Evolutionary conservation across 202 grass and related monocot species (phyloP), one percentile per base, ranked within the genome.

Genomic region (Brachypodium distachyon): DNA sequence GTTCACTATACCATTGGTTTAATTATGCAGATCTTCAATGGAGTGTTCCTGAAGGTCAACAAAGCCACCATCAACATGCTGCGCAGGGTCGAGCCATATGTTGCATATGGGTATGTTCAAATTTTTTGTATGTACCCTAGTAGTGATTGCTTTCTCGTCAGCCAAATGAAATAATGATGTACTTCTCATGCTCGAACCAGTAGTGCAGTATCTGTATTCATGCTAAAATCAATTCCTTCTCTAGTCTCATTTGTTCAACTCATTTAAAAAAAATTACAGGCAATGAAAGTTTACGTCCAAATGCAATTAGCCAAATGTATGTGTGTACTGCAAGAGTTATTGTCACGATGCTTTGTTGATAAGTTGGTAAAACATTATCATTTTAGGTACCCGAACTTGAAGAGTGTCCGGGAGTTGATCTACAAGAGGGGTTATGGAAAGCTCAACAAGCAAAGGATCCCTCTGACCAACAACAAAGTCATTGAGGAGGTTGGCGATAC

Each of bases 1-100:
- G 3, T 22, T 31, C 10, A 36, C 21, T 70, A 22, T 81, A 42
- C 12, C 3, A 48, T 22, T 73, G 18, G 25, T 47, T 62, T 43
- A 2, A 22, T 33, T 73, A 38, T 12, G 4, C 33, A 87, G 85
- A 87, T 87, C 41, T 87, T 87, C 57, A 87, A 87, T 41, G 85
- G 85, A 43, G 93, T 97, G 10, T 97, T 97, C 71, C 78, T 93
- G 29, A 97, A 97, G 87, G 93, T 97, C 67, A 97, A 97, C 85
- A 97, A 93, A 64, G 90, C 93, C 28, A 93, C 90, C 28, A 89
- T 93, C 12, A 97, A 97, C 81, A 97, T 93, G 93, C 59, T 97
- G 22, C 88, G 85, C 9, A 92, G 90, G 81, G 93, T 97, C 12
- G 94, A 97, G 66, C 90, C 94, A n/a, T 97, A 97, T 89, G 94